Conservation (phyloP, 441 rosid species). For the Metrosideros polymorpha region DNA sequence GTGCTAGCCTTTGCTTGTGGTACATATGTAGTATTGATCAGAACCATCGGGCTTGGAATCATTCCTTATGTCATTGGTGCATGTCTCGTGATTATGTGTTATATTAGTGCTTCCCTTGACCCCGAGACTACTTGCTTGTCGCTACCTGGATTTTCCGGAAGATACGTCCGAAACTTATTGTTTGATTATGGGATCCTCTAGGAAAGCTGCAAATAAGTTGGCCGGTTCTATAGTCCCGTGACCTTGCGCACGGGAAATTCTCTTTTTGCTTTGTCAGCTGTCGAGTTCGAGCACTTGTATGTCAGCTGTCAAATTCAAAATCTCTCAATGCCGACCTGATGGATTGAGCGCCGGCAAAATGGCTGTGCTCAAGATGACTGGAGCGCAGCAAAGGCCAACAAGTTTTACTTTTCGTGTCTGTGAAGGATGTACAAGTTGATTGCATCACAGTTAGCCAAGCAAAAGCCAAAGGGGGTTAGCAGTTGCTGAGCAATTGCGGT, state of each 20-base stretch:
- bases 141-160: fast-evolving
- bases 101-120: neutral
- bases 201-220: neutral
- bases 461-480: neutral
- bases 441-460: neutral
- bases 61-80: neutral
- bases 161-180: neutral
- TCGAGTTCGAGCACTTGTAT: neutral
- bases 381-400: neutral
- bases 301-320: neutral
- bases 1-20: neutral
- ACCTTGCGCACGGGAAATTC: neutral
- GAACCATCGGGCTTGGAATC: neutral
- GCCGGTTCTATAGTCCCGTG: neutral
- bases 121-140: neutral
- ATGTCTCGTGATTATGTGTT: neutral
- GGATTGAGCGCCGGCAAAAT: neutral
- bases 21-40: neutral
- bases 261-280: neutral
- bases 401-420: neutral
- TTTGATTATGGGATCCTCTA: neutral
- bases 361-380: neutral
- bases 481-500: neutral
- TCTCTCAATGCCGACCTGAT: neutral
- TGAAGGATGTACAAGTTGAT: neutral